Evolutionary conservation across 768 basidiomycete species (phyloP).

Genomic region (Hygrophoropsis aurantiaca): DNA sequence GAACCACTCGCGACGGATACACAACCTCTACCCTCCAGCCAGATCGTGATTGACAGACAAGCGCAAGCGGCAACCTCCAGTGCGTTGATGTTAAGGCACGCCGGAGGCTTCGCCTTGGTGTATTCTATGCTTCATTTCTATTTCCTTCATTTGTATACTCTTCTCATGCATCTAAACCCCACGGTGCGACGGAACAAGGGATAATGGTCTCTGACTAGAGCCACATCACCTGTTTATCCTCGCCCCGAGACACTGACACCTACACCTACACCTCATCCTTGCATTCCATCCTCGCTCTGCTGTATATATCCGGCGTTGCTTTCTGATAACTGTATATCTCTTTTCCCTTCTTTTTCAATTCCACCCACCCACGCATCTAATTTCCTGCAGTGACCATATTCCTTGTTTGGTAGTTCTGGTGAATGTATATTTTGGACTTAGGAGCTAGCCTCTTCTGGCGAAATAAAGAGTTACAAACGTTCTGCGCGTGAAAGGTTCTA

Average conservation of each 20-base stretch:
- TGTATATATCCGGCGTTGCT: slow-evolving; percentile 29
- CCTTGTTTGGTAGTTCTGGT: slow-evolving; percentile 10
- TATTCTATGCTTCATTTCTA: slow-evolving; percentile 45
- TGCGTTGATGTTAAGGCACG: slow-evolving; percentile 30
- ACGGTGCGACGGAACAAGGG: slow-evolving; percentile 26
- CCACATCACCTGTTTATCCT: slow-evolving; percentile 2
- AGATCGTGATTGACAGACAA: slow-evolving; percentile 18
- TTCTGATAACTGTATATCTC: slow-evolving; percentile 27
- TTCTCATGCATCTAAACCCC: slow-evolving; percentile 38
- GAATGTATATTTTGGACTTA: slow-evolving; percentile 9
- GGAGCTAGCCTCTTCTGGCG: too few species aligned
- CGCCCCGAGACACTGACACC: slow-evolving; percentile 2
- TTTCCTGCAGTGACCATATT: slow-evolving; percentile 19
- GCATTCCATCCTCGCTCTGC: slow-evolving; percentile 19
- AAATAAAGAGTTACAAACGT: too few species aligned
- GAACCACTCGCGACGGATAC: slow-evolving; percentile 18
- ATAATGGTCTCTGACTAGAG: slow-evolving; percentile 15
- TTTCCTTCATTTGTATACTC: slow-evolving; percentile 42
- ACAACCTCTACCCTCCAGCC: slow-evolving; percentile 18
- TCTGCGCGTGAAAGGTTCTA: too few species aligned
- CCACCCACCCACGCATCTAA: slow-evolving; percentile 27
- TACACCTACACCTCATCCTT: slow-evolving; percentile 2
- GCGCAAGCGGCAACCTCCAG: slow-evolving; percentile 23
- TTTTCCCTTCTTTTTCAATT: slow-evolving; percentile 8
- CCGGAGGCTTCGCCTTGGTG: slow-evolving; percentile 33